Base-by-base conservation (phyloP, 306 rosid species). In the Vicia sativa region DNA sequence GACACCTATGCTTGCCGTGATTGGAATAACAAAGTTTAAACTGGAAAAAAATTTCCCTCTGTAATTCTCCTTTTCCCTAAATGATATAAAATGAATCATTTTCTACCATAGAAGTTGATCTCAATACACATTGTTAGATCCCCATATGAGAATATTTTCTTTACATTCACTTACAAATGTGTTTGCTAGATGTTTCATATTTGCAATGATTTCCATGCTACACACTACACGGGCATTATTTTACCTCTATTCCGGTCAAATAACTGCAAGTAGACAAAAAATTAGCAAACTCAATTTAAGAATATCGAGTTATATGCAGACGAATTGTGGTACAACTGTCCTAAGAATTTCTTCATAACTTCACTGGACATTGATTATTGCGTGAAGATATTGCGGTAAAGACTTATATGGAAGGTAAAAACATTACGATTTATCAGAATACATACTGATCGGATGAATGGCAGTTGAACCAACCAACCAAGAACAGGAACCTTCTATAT, bases 391-490 rank as follows among this genome's bases (percentile, higher is more conserved):
- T 31, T 29, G 11, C 23, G 16, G 12, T 13, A 19, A 58, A 65
- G 19, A 16, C 19, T 21, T 49, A 38, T 58, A 35, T 10, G 52
- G 10, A 25, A 68, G 16, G 21, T n/a, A 37, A 68, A 57, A 54
- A 53, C 15, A 76, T 29, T 56, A 59, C 39, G 50, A 12, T 60
- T 48, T 67, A 48, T 46, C 68, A 37, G 45, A 37, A 21, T 65
- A 77, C 92, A 68, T 86, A 91, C 95, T 81, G 90, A 82, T 90
- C 90, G 85, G 62, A 90, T 48, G 78, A 50, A 86, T 49, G 96
- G 97, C 52, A 87, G 97, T 84, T 88, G 96, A 74, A 88, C 38
- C 67, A 93, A 65, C 97, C 96, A 90, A 54, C 97, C 99, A 23
- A 93, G 90, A 79, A 88, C 54, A 18, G 96, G 96, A 68, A 90